These are phyloP conservation scores for Fusarium palustre DNA, from an alignment of 2,329 filamentous ascomycete species.

Conservation along the genomic window DNA sequence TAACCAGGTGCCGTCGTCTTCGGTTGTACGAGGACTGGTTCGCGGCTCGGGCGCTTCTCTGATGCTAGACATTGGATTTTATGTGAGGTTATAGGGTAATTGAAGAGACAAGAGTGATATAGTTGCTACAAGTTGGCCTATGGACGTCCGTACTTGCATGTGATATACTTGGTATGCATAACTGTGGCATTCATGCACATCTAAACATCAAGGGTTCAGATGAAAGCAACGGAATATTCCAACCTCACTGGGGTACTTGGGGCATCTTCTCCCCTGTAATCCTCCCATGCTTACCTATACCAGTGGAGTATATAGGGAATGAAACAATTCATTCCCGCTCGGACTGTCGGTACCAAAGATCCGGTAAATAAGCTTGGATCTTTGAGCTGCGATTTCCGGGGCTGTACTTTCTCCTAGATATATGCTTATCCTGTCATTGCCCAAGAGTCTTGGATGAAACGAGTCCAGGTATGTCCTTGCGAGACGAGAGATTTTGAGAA, in stretches of 20 bases:
- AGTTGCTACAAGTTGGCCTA: neutral
- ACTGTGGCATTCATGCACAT: neutral
- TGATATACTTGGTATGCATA: neutral
- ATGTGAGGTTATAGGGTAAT: neutral
- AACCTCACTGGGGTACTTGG: neutral
- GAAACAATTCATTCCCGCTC: neutral
- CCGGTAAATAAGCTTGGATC: neutral
- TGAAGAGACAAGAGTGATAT: neutral
- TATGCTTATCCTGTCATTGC: neutral
- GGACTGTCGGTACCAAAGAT: neutral
- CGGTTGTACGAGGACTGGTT: neutral
- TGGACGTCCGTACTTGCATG: neutral
- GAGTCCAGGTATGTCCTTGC: neutral
- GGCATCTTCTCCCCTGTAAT: neutral
- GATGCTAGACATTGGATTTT: neutral
- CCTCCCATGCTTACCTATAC: neutral
- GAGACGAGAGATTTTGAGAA: neutral
- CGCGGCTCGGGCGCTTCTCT: neutral
- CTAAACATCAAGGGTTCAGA: neutral
- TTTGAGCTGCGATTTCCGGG: neutral
- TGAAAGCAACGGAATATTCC: neutral
- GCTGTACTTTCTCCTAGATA: neutral
- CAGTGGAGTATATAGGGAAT: neutral
- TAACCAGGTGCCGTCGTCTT: slow-evolving; percentile 2
- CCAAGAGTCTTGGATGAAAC: neutral